phyloP scores from a whole-genome alignment of 495 filamentous ascomycete species.

The Trypethelium eluteriae region DNA sequence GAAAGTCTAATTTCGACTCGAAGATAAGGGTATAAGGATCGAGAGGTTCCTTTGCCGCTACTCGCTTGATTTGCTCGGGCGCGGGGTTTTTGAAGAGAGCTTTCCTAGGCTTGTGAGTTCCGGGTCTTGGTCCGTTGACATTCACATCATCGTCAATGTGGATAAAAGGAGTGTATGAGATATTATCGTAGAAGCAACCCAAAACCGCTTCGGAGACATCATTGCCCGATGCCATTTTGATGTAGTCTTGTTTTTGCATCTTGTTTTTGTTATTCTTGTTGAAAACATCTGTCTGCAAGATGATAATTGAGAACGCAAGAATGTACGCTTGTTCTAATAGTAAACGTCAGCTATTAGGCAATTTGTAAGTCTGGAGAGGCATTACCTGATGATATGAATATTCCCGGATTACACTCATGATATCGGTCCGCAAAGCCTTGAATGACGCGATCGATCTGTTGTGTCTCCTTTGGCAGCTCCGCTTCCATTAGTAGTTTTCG shows the following conservation, averaged over 20 bases:
- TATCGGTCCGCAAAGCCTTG: slow-evolving; percentile 95
- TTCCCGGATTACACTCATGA: slow-evolving; percentile 95
- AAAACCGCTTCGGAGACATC: slow-evolving; percentile 87
- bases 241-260: slow-evolving; percentile 93
- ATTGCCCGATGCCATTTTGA: slow-evolving; percentile 80
- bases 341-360: neutral
- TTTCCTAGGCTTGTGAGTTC: slow-evolving; percentile 58
- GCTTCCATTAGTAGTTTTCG: slow-evolving; percentile 94
- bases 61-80: slow-evolving; percentile 57
- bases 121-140: slow-evolving; percentile 64
- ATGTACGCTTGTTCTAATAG: slow-evolving; percentile 82
- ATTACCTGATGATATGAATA: slow-evolving; percentile 72
- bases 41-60: slow-evolving; percentile 69
- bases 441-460: slow-evolving; percentile 92
- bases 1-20: slow-evolving; percentile 71
- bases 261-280: slow-evolving; percentile 99
- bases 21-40: slow-evolving; percentile 93
- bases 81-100: slow-evolving; percentile 61
- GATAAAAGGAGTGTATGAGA: slow-evolving; percentile 94
- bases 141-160: slow-evolving; percentile 88
- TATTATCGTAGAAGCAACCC: slow-evolving; percentile 97
- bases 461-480: slow-evolving; percentile 91
- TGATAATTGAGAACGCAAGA: slow-evolving; percentile 91
- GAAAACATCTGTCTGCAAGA: slow-evolving; percentile 95
- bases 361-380: neutral